phyloP scores from a whole-genome alignment of 495 filamentous ascomycete species.

The Mytilinidion resinicola region DNA sequence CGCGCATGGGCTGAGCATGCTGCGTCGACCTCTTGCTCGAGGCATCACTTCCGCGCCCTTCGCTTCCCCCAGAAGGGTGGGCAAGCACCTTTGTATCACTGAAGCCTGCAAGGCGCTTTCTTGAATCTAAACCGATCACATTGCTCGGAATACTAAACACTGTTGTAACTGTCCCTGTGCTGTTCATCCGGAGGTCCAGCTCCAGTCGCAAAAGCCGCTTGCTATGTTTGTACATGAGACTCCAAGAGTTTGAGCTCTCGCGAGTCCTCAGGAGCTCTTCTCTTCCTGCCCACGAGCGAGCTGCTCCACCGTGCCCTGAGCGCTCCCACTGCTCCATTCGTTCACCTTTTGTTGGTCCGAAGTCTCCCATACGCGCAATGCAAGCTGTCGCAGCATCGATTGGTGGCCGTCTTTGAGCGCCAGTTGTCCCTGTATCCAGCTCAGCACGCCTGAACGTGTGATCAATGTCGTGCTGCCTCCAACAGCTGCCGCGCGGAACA shows the following conservation, averaged over 20 bases:
- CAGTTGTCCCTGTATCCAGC: constrained; percentile 65
- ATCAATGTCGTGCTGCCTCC: constrained; percentile 79
- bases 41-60: no score
- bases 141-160: neutral
- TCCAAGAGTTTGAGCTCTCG: no score
- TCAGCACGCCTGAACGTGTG: constrained; percentile 73
- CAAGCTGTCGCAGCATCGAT: constrained; percentile 55
- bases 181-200: no score
- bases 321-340: constrained; percentile 52
- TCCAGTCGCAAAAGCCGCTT: no score
- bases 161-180: no score
- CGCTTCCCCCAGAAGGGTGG: no score
- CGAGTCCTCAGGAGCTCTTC: no score
- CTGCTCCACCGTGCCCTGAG: constrained; percentile 1
- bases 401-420: constrained; percentile 41
- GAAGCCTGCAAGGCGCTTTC: neutral
- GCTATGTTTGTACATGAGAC: no score
- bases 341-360: constrained; percentile 61
- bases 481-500: constrained; percentile 67
- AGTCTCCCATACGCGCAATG: constrained; percentile 57
- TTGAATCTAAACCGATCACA: neutral
- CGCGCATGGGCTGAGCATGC: no score
- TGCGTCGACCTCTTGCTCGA: no score
- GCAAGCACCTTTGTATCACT: no score
- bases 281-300: neutral